These are phyloP conservation scores for Mucuna pruriens DNA, from an alignment of 306 rosid species.

Conservation along the genomic window DNA sequence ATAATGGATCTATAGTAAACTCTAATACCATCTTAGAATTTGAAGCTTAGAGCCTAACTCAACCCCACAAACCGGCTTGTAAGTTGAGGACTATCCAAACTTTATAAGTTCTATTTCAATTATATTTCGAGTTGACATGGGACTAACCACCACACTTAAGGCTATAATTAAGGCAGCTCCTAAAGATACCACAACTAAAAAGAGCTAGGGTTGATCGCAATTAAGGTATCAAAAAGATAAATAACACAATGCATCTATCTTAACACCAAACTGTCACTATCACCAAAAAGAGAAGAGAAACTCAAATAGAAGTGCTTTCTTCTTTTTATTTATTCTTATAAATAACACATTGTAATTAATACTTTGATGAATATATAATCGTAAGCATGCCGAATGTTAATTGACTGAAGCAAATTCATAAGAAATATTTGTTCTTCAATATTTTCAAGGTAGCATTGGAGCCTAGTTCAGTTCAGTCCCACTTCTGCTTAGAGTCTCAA, in stretches of 20 bases:
- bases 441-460: neutral
- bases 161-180: no score
- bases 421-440: neutral
- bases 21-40: no score
- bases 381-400: neutral
- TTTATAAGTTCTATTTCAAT: no score
- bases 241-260: neutral
- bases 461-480: neutral
- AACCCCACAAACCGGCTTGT: no score
- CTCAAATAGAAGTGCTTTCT: neutral
- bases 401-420: neutral
- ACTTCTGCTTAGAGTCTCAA: neutral
- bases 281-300: neutral
- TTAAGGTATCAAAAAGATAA: no score
- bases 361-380: neutral
- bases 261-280: neutral
- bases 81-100: no score
- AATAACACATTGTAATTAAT: neutral
- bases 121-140: no score
- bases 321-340: neutral
- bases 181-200: no score
- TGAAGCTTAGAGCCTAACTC: no score
- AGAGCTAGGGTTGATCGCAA: no score
- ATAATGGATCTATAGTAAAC: no score
- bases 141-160: no score